A percentile compares a stretch with the other conserved stretches of the same genome.
Conservation (phyloP, 371 early-diverging fungal genomes). For the Mucor piriformis region DNA sequence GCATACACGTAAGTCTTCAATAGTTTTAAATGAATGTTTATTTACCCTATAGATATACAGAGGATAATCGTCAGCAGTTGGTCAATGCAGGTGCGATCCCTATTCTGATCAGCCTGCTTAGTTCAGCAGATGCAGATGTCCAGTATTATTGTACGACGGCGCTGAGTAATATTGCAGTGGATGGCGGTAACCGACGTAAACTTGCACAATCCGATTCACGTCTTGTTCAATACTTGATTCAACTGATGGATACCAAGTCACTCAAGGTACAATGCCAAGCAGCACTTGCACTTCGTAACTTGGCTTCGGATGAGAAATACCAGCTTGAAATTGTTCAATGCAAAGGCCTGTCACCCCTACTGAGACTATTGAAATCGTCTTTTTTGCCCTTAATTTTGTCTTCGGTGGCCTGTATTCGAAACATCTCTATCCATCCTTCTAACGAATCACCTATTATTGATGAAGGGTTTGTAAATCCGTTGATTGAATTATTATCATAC, state of each 20-base stretch:
- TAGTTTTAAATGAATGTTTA: background rate
- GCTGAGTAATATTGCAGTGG: constrained; percentile 91
- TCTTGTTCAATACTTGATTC: constrained; percentile 78
- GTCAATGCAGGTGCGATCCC: constrained; percentile 88
- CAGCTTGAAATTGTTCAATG: constrained; percentile 85
- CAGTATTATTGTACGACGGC: constrained; percentile 93
- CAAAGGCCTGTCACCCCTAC: constrained; percentile 75
- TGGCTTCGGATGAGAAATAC: constrained; percentile 89
- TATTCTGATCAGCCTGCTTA: constrained; percentile 78
- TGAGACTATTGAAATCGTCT: constrained; percentile 76
- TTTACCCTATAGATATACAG: too few species aligned
- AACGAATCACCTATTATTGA: constrained; percentile 87
- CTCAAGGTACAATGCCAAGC: constrained; percentile 78
- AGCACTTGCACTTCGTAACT: constrained; percentile 65
- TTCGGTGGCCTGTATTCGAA: constrained; percentile 92
- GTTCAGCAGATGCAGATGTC: constrained; percentile 83
- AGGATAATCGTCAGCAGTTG: constrained; percentile 84
- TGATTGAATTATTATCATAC: constrained; percentile 73
- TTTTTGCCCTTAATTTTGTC: constrained; percentile 82
- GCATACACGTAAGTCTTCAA: constrained; percentile 65
- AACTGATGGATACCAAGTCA: constrained; percentile 78
- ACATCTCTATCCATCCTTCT: constrained; percentile 87
- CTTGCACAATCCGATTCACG: constrained; percentile 77
- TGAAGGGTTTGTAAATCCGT: constrained; percentile 78
- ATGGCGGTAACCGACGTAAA: constrained; percentile 73